Evolutionary conservation across 1,139 yeast species (phyloP).

Genomic region (Candida sanyaensis): DNA sequence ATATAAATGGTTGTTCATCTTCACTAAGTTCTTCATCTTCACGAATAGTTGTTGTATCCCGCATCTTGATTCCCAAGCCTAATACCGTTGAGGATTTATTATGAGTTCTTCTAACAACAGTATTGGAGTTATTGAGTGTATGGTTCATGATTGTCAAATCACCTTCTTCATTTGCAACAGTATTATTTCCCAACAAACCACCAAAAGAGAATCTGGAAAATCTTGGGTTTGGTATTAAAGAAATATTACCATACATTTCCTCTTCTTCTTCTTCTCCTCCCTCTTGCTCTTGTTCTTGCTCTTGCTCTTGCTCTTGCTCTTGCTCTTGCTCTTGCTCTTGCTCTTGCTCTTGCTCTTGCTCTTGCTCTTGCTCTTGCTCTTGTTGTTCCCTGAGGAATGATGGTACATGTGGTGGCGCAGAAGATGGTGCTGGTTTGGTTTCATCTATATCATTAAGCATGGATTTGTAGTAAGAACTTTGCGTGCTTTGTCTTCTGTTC

Average conservation of each 20-base stretch:
- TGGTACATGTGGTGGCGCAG: conserved; percentile 4
- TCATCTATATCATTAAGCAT: conserved; percentile 28
- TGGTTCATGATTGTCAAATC: conserved; percentile 31
- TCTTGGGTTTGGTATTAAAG: conserved; percentile 45
- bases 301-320: conserved; percentile 5
- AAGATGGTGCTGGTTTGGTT: conserved; percentile 8
- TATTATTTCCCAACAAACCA: conserved; percentile 29
- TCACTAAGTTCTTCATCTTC: conserved; percentile 14
- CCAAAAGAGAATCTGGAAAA: conserved; percentile 48
- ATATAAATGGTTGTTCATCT: conserved; percentile 2
- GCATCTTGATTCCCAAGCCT: conserved; percentile 34
- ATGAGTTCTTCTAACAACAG: conserved; percentile 28
- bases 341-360: conserved; percentile 4
- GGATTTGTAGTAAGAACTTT: conserved; percentile 21
- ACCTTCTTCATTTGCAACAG: conserved; percentile 26
- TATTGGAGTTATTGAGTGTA: conserved; percentile 26
- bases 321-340: conserved; percentile 6
- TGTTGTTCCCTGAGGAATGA: conserved; percentile 2
- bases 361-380: conserved; percentile 6
- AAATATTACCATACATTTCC: conserved; percentile 2
- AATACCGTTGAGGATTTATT: conserved; percentile 17
- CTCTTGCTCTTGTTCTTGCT: conserved; percentile 5
- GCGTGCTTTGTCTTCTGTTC: conserved; percentile 12
- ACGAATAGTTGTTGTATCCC: conserved; percentile 10
- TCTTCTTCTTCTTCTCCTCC: conserved; percentile 7